phyloP scores from a whole-genome alignment of 116 monocot genomes.

The Cymodocea nodosa region DNA sequence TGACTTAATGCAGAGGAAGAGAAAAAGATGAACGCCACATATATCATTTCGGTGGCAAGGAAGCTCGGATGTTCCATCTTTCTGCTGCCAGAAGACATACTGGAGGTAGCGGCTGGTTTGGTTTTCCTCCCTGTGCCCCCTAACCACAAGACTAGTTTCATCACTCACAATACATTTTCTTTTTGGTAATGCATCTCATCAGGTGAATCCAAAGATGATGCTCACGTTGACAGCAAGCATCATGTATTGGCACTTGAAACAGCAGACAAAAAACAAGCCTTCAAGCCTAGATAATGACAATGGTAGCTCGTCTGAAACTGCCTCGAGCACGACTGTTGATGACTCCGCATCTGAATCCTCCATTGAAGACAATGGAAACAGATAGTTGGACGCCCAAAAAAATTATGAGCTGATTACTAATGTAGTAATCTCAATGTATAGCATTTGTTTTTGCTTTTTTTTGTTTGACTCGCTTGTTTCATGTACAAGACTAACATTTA shows the following conservation, averaged over 20 bases:
- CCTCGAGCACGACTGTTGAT: constrained; percentile 46
- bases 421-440: too few relatives aligned
- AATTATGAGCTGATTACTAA: too few relatives aligned
- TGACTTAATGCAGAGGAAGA: constrained; percentile 42
- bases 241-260: constrained; percentile 70
- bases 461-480: too few relatives aligned
- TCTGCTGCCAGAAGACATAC: constrained; percentile 78
- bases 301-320: constrained; percentile 27
- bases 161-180: neutral
- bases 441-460: too few relatives aligned
- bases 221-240: constrained; percentile 73
- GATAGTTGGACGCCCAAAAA: constrained; percentile 13
- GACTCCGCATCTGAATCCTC: constrained; percentile 82
- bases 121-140: neutral
- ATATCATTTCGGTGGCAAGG: constrained; percentile 82
- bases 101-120: constrained; percentile 40
- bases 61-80: constrained; percentile 94
- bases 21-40: constrained; percentile 84
- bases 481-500: too few relatives aligned
- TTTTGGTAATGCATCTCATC: neutral
- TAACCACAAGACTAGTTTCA: neutral
- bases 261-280: constrained; percentile 25
- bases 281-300: constrained; percentile 34
- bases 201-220: constrained; percentile 96
- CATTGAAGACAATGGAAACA: constrained; percentile 34